A percentile compares a stretch with the other conserved stretches of the same genome.
Evolutionary conservation across 73 alveolate genomes (phyloP).

Genomic region (Symbiodinium natans): DNA sequence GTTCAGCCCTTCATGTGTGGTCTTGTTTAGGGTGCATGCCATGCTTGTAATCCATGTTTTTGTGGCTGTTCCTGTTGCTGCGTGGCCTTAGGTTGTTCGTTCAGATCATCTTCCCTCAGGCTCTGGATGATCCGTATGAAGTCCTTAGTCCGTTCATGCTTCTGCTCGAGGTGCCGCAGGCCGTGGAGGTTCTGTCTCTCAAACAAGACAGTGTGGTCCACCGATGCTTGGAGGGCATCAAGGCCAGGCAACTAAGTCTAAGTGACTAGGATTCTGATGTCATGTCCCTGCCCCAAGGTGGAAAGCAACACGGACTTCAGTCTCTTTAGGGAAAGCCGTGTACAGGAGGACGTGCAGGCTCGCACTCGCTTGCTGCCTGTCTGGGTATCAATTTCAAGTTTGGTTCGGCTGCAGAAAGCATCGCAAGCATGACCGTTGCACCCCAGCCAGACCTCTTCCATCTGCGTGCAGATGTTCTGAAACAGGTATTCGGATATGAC

Average conservation of each 20-base stretch:
- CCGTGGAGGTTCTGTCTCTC: constrained; percentile 65
- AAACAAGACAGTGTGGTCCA: constrained; percentile 73
- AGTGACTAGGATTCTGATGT: too few relatives aligned
- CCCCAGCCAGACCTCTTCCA: not conserved
- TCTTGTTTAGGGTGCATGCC: too few relatives aligned
- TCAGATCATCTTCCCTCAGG: constrained; percentile 64
- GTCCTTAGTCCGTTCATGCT: not conserved
- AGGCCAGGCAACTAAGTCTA: constrained; percentile 31
- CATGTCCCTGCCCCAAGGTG: too few relatives aligned
- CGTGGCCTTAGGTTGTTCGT: constrained; percentile 14
- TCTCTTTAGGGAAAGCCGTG: constrained; percentile 87
- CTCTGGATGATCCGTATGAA: not conserved
- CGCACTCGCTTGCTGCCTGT: too few relatives aligned
- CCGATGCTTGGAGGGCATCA: constrained; percentile 87
- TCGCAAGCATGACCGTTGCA: not conserved
- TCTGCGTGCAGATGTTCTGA: not conserved
- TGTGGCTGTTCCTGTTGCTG: too few relatives aligned
- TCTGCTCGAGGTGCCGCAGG: constrained; percentile 39
- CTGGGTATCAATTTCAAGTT: not conserved
- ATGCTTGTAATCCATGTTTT: too few relatives aligned
- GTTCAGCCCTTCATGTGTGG: too few relatives aligned
- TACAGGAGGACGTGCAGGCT: constrained; percentile 81
- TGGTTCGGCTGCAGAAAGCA: too few relatives aligned
- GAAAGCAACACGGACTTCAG: constrained; percentile 86
- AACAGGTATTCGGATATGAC: constrained; percentile 81